Evolutionary conservation across 2,329 filamentous ascomycete genomes (phyloP).

Genomic region (Trichoderma sp.): DNA sequence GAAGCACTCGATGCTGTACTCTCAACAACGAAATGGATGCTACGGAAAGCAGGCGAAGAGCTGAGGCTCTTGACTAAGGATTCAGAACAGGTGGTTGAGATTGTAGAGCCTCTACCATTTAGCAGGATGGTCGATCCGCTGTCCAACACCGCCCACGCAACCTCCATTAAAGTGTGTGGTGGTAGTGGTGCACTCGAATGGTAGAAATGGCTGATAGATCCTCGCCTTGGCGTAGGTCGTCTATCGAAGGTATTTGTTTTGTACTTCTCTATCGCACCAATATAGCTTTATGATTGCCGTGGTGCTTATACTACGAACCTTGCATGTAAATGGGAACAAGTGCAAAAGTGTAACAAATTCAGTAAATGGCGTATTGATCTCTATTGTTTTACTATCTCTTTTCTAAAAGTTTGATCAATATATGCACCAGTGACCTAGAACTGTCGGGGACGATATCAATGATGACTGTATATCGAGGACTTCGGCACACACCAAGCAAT

Average conservation of each 20-base stretch:
- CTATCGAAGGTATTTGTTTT: no score
- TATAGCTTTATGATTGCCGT: no score
- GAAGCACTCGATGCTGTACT: constrained; percentile 76
- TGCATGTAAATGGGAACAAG: not conserved
- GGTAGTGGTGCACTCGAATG: not conserved
- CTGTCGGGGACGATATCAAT: not conserved
- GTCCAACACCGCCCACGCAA: not conserved
- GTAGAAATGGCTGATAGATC: not conserved
- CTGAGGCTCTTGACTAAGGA: not conserved
- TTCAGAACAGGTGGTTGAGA: not conserved
- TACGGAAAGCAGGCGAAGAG: constrained; percentile 64
- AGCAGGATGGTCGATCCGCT: not conserved
- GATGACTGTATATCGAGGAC: not conserved
- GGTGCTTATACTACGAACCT: no score
- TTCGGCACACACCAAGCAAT: not conserved
- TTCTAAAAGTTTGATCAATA: no score
- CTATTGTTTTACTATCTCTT: not conserved
- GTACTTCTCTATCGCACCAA: not conserved
- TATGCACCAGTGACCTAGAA: not conserved
- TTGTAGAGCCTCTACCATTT: not conserved
- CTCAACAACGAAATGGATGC: constrained; percentile 74
- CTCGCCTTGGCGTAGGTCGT: not conserved
- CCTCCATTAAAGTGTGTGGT: not conserved
- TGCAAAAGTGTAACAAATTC: no score
- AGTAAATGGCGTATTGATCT: no score